Base-by-base conservation (phyloP, 345 rosid genomes). In the Toxicodendron radicans region DNA sequence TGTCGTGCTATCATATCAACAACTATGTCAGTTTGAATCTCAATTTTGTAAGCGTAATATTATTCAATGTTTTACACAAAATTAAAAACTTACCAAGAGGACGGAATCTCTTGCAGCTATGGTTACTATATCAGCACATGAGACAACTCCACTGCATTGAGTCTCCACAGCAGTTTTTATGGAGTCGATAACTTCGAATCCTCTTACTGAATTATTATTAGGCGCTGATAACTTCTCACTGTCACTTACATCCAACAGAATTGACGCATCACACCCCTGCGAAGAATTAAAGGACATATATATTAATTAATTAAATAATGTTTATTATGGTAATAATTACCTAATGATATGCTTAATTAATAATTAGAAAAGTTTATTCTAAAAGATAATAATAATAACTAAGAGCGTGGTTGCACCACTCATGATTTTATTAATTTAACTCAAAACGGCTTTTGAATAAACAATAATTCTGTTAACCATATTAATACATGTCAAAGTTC, bases 61-160 rank as follows among this genome's bases (percentile, higher is more conserved):
- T 38, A 38, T 38, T 38, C 7, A 38, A 0, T 38, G 43, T 5
- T 38, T 38, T 38, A 38, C 43, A 1, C 8, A 38, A 5, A 38
- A 7, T 38, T 5, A 38, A 38, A 53, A 64, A 78, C 91, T 79
- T 81, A 91, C 97, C 41, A 93, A 74, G 78, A 83, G 65, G 49
- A 85, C 89, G 0, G 97, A 88, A 73, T 93, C 97, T 2, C 97
- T 77, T 35, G 98, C 90, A 45, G 93, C 88, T n/a, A 92, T 66
- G 62, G 93, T 64, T 45, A 92, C 75, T 71, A 90, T 86, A 79
- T 92, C 97, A 43, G 92, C 92, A 73, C 96, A 91, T 0, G 93
- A 91, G 21, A 89, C 93, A 72, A 87, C 79, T 32, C 92, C 95
- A 41, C 86, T 85, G 80, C 97, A 91, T 51, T 80, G 80, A 23